Percentiles rank a stretch among this genome's conserved stretches.
Conservation (phyloP, 768 basidiomycete genomes). For the Tulasnella sp. region DNA sequence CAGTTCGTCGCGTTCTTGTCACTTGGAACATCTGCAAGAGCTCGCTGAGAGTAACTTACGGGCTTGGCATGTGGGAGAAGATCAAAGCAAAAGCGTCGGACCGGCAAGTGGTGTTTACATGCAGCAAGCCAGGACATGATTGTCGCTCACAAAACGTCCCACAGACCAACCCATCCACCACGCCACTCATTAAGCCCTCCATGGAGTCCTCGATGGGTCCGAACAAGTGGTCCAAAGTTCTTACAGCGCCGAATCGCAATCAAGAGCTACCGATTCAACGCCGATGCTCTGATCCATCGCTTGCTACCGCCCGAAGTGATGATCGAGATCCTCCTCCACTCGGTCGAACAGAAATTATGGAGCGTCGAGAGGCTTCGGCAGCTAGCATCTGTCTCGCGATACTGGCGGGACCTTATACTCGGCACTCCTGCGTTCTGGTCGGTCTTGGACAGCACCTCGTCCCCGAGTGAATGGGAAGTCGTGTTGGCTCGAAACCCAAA, state of each 20-base stretch:
- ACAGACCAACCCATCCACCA: too few species aligned
- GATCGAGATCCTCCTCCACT: background rate
- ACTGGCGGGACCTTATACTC: background rate
- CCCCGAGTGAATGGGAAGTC: too few species aligned
- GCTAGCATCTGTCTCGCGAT: background rate
- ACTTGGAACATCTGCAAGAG: background rate
- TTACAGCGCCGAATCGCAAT: too few species aligned
- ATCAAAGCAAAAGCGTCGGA: too few species aligned
- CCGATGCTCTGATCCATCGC: background rate
- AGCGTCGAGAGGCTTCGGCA: background rate
- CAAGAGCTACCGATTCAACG: too few species aligned
- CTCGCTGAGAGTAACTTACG: background rate
- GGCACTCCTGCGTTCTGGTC: background rate
- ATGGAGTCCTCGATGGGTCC: too few species aligned
- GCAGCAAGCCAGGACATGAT: background rate
- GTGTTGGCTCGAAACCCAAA: too few species aligned
- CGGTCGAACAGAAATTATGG: background rate
- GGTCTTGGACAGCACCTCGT: background rate
- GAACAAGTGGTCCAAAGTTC: too few species aligned
- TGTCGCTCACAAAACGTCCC: background rate
- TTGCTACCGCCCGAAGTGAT: background rate
- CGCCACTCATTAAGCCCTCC: too few species aligned
- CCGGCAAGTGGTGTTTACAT: background rate
- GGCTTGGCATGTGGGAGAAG: background rate
- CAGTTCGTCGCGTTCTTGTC: too few species aligned